Base-by-base conservation (phyloP, 768 basidiomycete genomes). In the Boletellus sp. region DNA sequence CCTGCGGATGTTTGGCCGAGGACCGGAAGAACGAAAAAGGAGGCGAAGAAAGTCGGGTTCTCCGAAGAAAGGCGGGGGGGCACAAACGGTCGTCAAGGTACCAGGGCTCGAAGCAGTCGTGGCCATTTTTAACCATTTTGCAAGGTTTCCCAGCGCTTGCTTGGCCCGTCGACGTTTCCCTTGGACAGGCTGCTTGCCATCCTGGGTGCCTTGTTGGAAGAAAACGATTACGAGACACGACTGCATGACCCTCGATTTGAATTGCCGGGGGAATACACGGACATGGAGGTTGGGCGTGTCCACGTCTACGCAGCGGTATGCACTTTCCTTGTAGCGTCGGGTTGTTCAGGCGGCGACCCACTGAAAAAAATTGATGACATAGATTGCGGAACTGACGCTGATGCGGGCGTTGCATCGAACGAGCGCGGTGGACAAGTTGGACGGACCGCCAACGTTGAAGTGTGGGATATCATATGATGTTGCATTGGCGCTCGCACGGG, bases 121-220 rank as follows among this genome's bases (percentile, higher is more conserved):
- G 8, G 20, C 19, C 9, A 13, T 26, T 28, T 15, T 11, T 23
- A 24, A 45, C 16, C 43, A 12, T 44, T 50, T 20, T 13, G 11
- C 5, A 42, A 90, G 86, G 72, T 85, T 15, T 80, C 91, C 2
- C 89, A 91, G 59, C 73, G 84, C n/a, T 76, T 93, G 4, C 69
- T 88, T 3, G 92, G 93, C 2, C 92, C 93, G 3, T 73, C 78
- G 31, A 68, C 84, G 1, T 94, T 94, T 61, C 81, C 87, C 0
- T 66, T 94, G 1, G 93, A 94, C 59, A 72, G 93, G 26, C 70
- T 95, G 47, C 61, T 90, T 4, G 91, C 89, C 0, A 86, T 94
- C 45, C 74, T 94, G 2, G 90, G 88, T 2, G 78, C 83, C 0
- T 67, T 96, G 2, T 57, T 91, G 12, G 85, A 90, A 57, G 90